phyloP scores from a whole-genome alignment of 257 asterid species.

The Pogostemon cablin region DNA sequence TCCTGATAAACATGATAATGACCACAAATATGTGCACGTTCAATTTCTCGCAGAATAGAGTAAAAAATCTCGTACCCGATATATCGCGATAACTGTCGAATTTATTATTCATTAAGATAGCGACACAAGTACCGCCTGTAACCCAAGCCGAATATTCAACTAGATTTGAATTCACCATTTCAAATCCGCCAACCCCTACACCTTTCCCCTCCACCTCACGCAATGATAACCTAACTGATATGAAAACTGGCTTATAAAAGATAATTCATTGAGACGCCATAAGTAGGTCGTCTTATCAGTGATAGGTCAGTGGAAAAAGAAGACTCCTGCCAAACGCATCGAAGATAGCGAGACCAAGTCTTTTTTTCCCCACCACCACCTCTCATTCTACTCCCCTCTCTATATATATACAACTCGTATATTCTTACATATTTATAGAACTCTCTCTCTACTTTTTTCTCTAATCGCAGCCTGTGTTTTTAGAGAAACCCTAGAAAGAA shows the following conservation, averaged over 20 bases:
- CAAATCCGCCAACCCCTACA: constrained; percentile 73
- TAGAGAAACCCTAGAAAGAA: constrained; percentile 67
- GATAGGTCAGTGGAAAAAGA: constrained; percentile 71
- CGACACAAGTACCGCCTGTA: constrained; percentile 50
- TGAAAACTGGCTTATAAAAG: rapidly evolving
- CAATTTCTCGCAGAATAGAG: constrained; percentile 14
- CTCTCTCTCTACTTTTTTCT: constrained; percentile 37
- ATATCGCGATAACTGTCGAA: constrained; percentile 18
- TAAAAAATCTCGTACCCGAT: neutral
- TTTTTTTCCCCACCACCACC: constrained; percentile 58
- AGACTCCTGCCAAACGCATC: constrained; percentile 91
- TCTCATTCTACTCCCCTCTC: constrained; percentile 44
- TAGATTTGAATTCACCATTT: constrained; percentile 61
- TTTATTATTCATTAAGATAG: constrained; percentile 28
- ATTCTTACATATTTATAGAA: constrained; percentile 24
- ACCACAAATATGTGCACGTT: constrained; percentile 3
- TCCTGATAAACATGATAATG: neutral
- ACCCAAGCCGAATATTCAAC: constrained; percentile 77
- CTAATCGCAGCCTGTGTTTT: constrained; percentile 39
- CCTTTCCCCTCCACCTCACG: constrained; percentile 58
- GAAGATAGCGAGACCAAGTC: constrained; percentile 98
- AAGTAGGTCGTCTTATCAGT: rapidly evolving
- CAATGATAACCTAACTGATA: constrained; percentile 36
- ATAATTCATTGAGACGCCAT: neutral
- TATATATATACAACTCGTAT: constrained; percentile 29